Evolutionary conservation across 345 rosid genomes (phyloP).

Genomic region (Hibiscus tridactylites): DNA sequence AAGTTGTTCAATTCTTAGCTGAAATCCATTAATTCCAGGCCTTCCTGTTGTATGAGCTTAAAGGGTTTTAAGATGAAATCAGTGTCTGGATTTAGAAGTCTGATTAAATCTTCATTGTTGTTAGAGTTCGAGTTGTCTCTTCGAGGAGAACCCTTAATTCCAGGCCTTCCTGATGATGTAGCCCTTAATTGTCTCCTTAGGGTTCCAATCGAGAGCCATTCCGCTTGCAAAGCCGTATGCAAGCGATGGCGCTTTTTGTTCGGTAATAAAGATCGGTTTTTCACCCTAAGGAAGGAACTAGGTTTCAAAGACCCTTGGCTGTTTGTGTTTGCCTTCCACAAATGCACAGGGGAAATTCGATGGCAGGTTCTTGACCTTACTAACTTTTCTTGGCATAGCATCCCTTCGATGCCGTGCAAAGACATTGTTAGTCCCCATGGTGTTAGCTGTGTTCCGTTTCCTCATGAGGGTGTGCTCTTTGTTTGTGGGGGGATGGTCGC

Average conservation of each 20-base stretch:
- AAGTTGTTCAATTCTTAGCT: neutral
- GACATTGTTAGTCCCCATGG: conserved; percentile 78
- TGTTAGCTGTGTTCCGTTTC: conserved; percentile 55
- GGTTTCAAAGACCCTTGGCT: conserved; percentile 85
- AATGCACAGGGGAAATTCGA: conserved; percentile 65
- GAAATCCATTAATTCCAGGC: neutral
- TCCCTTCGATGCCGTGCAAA: conserved; percentile 77
- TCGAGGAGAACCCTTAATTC: conserved; percentile 54
- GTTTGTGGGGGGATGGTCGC: conserved; percentile 69
- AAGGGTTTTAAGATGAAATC: conserved; percentile 82
- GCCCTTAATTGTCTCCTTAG: conserved; percentile 73
- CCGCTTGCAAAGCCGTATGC: conserved; percentile 56
- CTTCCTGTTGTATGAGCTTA: conserved; percentile 22
- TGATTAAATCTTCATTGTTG: conserved; percentile 43
- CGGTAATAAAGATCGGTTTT: conserved; percentile 59
- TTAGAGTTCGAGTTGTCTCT: conserved; percentile 48
- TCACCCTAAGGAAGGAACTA: conserved; percentile 53
- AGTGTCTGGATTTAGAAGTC: conserved; percentile 69
- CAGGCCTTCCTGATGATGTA: conserved; percentile 85
- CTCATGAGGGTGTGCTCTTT: conserved; percentile 52
- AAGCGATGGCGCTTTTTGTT: conserved; percentile 74
- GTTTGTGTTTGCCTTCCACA: conserved; percentile 64
- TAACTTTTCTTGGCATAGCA: conserved; percentile 68
- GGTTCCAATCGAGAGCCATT: conserved; percentile 62
- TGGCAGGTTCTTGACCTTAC: conserved; percentile 79